Evolutionary conservation across 2,329 filamentous ascomycete species (phyloP).

Genomic region (Thermothelomyces thermophilus): DNA sequence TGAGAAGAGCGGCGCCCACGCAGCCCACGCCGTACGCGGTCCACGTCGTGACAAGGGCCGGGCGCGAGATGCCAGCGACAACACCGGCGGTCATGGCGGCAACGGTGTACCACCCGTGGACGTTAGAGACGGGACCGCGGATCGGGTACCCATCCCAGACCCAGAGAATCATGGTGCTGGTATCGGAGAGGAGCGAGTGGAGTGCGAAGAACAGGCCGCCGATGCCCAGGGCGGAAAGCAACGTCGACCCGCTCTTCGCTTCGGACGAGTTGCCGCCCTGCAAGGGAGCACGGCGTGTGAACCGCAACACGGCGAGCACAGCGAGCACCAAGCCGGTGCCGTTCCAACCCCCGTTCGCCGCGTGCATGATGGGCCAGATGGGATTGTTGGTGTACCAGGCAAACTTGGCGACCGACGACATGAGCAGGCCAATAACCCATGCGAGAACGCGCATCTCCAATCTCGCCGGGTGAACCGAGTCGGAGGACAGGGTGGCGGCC

Average conservation of each 20-base stretch:
- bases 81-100: slow-evolving; percentile 81
- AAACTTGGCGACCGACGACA: slow-evolving; percentile 86
- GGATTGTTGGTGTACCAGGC: slow-evolving; percentile 93
- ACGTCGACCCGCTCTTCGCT: slow-evolving; percentile 55
- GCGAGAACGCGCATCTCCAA: slow-evolving; percentile 78
- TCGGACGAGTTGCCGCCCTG: slow-evolving; percentile 33
- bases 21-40: slow-evolving; percentile 71
- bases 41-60: slow-evolving; percentile 69
- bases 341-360: slow-evolving; percentile 87
- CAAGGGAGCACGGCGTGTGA: slow-evolving; percentile 60
- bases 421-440: slow-evolving; percentile 72
- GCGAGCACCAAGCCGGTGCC: slow-evolving; percentile 72
- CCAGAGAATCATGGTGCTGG: slow-evolving; percentile 98
- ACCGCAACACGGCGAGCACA: slow-evolving; percentile 65
- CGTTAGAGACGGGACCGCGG: slow-evolving; percentile 76
- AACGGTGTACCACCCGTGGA: slow-evolving; percentile 84
- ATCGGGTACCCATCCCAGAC: slow-evolving; percentile 95
- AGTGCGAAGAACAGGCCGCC: slow-evolving; percentile 81
- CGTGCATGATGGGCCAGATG: slow-evolving; percentile 91
- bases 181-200: slow-evolving; percentile 90
- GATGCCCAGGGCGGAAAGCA: slow-evolving; percentile 69
- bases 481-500: slow-evolving; percentile 73
- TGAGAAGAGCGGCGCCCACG: slow-evolving; percentile 71
- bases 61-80: slow-evolving; percentile 66
- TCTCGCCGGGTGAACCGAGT: slow-evolving; percentile 64